phyloP scores from a whole-genome alignment of 208 protist genomes.

The Crithidia brevicula region DNA sequence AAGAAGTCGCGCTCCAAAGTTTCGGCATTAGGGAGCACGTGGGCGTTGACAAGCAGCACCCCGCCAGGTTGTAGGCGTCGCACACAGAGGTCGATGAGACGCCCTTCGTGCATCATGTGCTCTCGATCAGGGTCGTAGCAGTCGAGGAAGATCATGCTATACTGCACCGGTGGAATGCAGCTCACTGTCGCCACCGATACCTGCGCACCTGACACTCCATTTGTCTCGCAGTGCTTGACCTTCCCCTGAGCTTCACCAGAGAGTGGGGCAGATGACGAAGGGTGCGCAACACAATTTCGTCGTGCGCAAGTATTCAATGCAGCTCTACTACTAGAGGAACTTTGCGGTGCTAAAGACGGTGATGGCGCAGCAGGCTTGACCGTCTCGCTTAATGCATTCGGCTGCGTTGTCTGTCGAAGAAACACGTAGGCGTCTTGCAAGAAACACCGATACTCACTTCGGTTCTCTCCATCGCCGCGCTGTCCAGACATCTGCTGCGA shows the following conservation, averaged over 20 bases:
- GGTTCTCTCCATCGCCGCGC: no score
- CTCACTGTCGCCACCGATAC: neutral
- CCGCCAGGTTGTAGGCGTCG: conserved; percentile 57
- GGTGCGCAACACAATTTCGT: no score
- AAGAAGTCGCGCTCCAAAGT: conserved; percentile 45
- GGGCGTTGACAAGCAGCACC: conserved; percentile 76
- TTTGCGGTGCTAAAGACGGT: neutral
- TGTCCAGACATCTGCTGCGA: no score
- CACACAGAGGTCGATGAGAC: conserved; percentile 58
- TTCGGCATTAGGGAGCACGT: conserved; percentile 50
- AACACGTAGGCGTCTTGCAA: conserved; percentile 56
- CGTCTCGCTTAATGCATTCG: no score
- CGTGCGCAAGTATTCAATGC: no score
- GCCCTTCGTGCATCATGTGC: conserved; percentile 71
- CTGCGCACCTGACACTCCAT: no score
- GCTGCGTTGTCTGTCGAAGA: conserved; percentile 15
- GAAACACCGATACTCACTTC: conserved; percentile 14
- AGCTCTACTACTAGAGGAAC: neutral
- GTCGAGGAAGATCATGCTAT: conserved; percentile 81
- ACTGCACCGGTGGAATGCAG: conserved; percentile 9
- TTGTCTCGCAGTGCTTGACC: no score
- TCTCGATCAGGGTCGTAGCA: conserved; percentile 82
- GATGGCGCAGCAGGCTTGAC: no score
- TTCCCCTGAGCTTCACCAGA: no score
- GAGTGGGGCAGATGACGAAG: no score